These are phyloP conservation scores for Annona cherimola DNA, from an alignment of 164 flowering plant species.

Conservation along the genomic window DNA sequence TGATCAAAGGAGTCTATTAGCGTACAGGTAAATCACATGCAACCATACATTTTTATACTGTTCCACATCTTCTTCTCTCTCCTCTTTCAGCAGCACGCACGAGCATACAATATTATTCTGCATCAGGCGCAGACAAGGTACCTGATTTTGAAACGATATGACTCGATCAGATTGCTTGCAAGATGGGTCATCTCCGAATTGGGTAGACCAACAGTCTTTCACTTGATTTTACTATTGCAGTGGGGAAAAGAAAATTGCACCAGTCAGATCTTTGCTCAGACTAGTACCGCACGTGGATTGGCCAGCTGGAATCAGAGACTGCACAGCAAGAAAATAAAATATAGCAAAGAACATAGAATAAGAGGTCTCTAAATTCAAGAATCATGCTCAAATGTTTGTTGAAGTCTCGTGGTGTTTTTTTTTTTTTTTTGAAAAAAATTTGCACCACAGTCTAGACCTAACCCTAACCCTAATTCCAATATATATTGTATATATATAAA, in stretches of 20 bases:
- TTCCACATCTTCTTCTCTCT: background rate
- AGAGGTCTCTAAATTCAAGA: background rate
- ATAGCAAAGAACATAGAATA: background rate
- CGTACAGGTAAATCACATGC: slow-evolving; percentile 27
- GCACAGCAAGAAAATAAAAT: slow-evolving; percentile 1
- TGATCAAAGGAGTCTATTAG: slow-evolving; percentile 32
- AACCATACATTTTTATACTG: background rate
- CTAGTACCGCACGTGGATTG: slow-evolving; percentile 21
- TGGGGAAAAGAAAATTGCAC: slow-evolving; percentile 6
- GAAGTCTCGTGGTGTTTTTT: background rate
- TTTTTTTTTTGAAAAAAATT: background rate
- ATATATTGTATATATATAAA: background rate
- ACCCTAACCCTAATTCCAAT: slow-evolving; percentile 15
- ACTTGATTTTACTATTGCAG: slow-evolving; percentile 2
- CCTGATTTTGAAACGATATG: slow-evolving; percentile 5
- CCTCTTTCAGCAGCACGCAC: background rate
- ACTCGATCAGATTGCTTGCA: slow-evolving; percentile 13
- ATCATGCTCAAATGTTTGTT: background rate
- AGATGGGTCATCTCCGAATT: slow-evolving; percentile 7
- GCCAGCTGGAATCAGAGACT: slow-evolving; percentile 5
- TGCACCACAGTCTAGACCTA: background rate
- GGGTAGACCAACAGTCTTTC: slow-evolving; percentile 4
- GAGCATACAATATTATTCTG: slow-evolving; percentile 10
- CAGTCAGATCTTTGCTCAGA: slow-evolving; percentile 27
- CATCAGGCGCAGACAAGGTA: slow-evolving; percentile 16